Evolutionary conservation across 306 rosid genomes (phyloP).

Genomic region (Medicago truncatula): DNA sequence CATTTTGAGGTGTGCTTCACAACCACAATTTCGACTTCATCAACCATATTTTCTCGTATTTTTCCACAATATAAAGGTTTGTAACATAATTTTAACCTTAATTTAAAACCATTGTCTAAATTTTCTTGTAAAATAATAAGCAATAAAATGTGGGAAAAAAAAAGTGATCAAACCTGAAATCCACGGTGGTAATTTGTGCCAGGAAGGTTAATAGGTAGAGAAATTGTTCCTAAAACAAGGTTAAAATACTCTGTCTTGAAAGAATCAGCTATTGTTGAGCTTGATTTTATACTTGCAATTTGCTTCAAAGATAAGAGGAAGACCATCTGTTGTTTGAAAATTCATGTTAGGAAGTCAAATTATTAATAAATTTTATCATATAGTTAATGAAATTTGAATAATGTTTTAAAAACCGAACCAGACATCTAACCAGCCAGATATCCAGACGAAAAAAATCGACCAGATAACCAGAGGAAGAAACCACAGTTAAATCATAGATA

Average conservation of each 20-base stretch:
- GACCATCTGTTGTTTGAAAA: constrained; percentile 70
- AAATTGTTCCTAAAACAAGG: constrained; percentile 85
- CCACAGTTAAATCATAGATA: no score
- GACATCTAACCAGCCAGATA: not conserved
- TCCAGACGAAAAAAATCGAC: no score
- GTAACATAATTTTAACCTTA: no score
- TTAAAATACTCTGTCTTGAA: constrained; percentile 85
- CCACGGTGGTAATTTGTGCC: constrained; percentile 85
- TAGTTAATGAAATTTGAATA: not conserved
- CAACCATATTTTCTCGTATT: no score
- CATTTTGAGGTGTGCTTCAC: no score
- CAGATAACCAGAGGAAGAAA: no score
- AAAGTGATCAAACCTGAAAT: constrained; percentile 60
- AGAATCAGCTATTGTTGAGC: constrained; percentile 50
- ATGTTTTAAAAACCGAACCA: not conserved
- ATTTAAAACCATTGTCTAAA: not conserved
- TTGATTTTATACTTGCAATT: constrained; percentile 71
- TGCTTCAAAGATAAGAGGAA: constrained; percentile 81
- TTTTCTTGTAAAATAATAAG: constrained; percentile 7
- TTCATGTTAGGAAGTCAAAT: not conserved
- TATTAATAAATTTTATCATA: not conserved
- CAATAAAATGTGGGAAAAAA: constrained; percentile 3
- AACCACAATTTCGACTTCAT: no score
- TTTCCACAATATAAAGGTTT: no score
- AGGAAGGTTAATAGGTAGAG: constrained; percentile 91